phyloP scores from a whole-genome alignment of 352 stramenopile genomes.

The Globisporangium alternatum region DNA sequence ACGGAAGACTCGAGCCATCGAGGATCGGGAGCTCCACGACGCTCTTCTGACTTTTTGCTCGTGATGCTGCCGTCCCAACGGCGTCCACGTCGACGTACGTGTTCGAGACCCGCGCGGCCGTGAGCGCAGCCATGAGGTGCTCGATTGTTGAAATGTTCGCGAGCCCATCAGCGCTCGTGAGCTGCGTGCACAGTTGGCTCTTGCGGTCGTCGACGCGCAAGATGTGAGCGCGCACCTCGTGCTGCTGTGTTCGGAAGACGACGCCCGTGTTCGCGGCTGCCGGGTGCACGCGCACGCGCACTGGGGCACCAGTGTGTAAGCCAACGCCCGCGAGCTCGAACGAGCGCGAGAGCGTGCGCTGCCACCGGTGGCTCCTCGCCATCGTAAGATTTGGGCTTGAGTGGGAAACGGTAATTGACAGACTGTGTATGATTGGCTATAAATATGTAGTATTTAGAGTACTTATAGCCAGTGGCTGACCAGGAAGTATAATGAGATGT shows the following conservation, averaged over 20 bases:
- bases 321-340: conserved; percentile 56
- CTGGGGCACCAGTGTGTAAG: conserved; percentile 46
- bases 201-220: conserved; percentile 34
- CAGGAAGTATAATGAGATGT: too few relatives aligned
- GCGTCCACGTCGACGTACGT: conserved; percentile 32
- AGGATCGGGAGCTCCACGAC: conserved; percentile 61
- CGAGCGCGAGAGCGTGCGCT: conserved; percentile 47
- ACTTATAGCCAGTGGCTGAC: too few relatives aligned
- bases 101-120: conserved; percentile 42
- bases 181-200: conserved; percentile 60
- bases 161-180: conserved; percentile 22
- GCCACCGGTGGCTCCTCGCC: conserved; percentile 17
- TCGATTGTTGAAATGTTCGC: conserved; percentile 51
- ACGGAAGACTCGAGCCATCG: conserved; percentile 57
- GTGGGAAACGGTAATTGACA: background rate
- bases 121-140: conserved; percentile 65
- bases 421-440: background rate
- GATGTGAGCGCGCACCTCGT: conserved; percentile 28
- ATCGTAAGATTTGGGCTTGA: background rate
- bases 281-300: conserved; percentile 33
- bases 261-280: conserved; percentile 29
- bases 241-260: conserved; percentile 23
- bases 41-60: background rate
- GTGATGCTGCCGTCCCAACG: background rate
- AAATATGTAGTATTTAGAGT: too few relatives aligned